Conservation (phyloP, 768 basidiomycete species). For the Lyophyllum atratum region DNA sequence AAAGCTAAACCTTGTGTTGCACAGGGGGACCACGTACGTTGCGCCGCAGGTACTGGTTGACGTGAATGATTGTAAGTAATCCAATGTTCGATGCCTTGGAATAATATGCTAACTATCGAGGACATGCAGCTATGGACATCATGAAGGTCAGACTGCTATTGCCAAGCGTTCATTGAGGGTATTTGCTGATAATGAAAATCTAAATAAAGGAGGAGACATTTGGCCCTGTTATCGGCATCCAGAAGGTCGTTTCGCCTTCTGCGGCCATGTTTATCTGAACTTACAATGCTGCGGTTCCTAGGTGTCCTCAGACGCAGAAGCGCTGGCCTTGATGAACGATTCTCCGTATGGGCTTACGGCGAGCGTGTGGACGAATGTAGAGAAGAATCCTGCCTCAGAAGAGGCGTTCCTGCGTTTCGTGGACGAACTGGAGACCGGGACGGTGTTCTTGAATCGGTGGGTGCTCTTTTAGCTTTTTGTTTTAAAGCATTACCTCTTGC, state of each 20-base stretch:
- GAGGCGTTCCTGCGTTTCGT: slow-evolving; percentile 66
- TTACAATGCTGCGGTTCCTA: slow-evolving; percentile 26
- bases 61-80: slow-evolving; percentile 79
- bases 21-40: slow-evolving; percentile 81
- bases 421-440: slow-evolving; percentile 82
- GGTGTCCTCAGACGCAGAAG: slow-evolving; percentile 87
- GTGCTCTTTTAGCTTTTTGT: background rate
- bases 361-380: slow-evolving; percentile 87
- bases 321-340: slow-evolving; percentile 92
- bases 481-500: background rate
- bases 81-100: slow-evolving; percentile 7
- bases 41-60: slow-evolving; percentile 89
- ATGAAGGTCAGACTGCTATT: slow-evolving; percentile 65
- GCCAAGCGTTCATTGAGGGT: background rate
- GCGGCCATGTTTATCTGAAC: background rate
- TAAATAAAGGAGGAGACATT: slow-evolving; percentile 77
- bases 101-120: background rate
- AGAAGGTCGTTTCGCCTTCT: slow-evolving; percentile 59
- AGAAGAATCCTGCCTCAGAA: slow-evolving; percentile 60
- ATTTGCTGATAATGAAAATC: background rate
- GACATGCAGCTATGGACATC: slow-evolving; percentile 75
- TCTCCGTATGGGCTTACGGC: slow-evolving; percentile 94
- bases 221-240: slow-evolving; percentile 91
- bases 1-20: slow-evolving; percentile 1
- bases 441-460: slow-evolving; percentile 89